Percentiles rank a stretch among this genome's conserved stretches.
Evolutionary conservation across 2,329 filamentous ascomycete genomes (phyloP).

Genomic region (Pyrenochaeta sp.): DNA sequence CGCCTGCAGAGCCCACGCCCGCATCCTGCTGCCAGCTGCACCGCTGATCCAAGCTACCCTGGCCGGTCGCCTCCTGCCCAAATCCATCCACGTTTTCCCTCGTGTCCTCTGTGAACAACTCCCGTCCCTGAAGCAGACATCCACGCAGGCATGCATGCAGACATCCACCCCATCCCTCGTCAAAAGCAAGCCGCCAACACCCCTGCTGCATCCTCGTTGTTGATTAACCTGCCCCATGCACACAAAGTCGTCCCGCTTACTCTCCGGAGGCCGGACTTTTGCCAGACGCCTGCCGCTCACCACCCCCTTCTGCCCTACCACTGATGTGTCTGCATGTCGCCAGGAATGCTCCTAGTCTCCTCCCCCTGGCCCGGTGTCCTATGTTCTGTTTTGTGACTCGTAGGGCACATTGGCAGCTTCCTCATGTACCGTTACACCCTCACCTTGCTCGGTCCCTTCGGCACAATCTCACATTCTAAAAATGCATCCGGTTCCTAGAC

Average conservation of each 20-base stretch:
- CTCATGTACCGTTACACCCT: background rate
- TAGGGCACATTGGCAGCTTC: slow-evolving; percentile 4
- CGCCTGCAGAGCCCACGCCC: slow-evolving; percentile 14
- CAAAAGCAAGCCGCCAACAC: too few species aligned
- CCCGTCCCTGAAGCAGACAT: too few species aligned
- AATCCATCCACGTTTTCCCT: too few species aligned
- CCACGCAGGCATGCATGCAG: background rate
- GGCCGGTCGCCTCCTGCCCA: too few species aligned
- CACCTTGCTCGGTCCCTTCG: background rate
- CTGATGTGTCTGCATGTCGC: slow-evolving; percentile 9
- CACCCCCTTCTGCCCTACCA: slow-evolving; percentile 30
- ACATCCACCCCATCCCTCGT: background rate
- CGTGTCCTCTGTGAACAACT: too few species aligned
- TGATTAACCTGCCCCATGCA: background rate
- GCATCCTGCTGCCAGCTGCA: slow-evolving; percentile 9
- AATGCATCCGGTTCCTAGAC: background rate
- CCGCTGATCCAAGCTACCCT: too few species aligned
- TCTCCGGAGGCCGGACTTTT: slow-evolving; percentile 24
- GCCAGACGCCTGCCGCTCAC: slow-evolving; percentile 26
- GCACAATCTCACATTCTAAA: background rate
- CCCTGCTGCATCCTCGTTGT: background rate
- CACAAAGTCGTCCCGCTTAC: background rate
- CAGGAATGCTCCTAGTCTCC: slow-evolving; percentile 15
- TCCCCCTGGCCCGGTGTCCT: background rate
- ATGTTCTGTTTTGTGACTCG: slow-evolving; percentile 23